Percentiles rank a stretch among this genome's conserved stretches.
phyloP scores from a whole-genome alignment of 2,329 filamentous ascomycete species.

The Lachnellula suecica region DNA sequence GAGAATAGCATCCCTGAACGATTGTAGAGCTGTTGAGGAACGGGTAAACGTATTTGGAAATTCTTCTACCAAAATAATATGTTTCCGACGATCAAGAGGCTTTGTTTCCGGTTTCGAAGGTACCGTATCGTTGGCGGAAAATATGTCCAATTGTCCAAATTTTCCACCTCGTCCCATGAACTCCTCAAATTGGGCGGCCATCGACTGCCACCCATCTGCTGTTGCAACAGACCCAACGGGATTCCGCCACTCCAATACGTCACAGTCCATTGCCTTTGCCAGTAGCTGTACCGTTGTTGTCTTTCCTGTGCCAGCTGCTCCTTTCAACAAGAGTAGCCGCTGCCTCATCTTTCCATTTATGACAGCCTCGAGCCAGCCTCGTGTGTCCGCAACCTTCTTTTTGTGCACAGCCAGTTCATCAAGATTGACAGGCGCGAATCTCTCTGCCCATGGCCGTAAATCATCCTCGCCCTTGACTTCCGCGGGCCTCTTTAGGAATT shows the following conservation, averaged over 20 bases:
- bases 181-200: conserved; percentile 83
- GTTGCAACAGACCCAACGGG: conserved; percentile 61
- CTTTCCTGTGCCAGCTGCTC: conserved; percentile 88
- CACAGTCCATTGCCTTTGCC: conserved; percentile 71
- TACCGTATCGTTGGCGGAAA: conserved; percentile 28
- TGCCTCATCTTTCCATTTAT: conserved; percentile 64
- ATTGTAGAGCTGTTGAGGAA: conserved; percentile 61
- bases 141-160: conserved; percentile 68
- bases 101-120: conserved; percentile 30
- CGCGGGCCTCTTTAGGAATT: conserved; percentile 44
- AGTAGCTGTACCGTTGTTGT: conserved; percentile 82
- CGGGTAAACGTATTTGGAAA: conserved; percentile 75
- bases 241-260: conserved; percentile 89
- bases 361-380: conserved; percentile 76
- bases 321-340: conserved; percentile 81
- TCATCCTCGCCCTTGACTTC: conserved; percentile 47
- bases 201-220: conserved; percentile 64
- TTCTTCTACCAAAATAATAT: conserved; percentile 76
- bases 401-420: conserved; percentile 93
- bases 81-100: conserved; percentile 36
- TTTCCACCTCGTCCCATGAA: conserved; percentile 81
- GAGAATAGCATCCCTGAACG: conserved; percentile 74
- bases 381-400: conserved; percentile 86
- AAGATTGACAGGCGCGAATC: conserved; percentile 71
- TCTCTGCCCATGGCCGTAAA: conserved; percentile 80